A percentile compares a stretch with the other conserved stretches of the same genome.
Evolutionary conservation across 2,329 filamentous ascomycete species (phyloP).

Genomic region (Diaporthe destruens): DNA sequence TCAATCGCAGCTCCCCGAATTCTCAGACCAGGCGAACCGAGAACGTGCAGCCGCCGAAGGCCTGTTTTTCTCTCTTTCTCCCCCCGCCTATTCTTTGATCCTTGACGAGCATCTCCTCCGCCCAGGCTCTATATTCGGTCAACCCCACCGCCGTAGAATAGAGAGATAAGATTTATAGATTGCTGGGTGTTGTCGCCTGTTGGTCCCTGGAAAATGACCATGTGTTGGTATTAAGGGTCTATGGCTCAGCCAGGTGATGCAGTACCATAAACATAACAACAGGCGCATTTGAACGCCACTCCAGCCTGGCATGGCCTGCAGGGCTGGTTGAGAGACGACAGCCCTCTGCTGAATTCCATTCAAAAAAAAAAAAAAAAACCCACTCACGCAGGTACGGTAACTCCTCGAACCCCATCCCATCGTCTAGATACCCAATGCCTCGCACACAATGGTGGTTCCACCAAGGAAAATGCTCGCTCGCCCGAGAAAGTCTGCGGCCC

Average conservation of each 20-base stretch:
- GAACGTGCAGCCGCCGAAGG: neutral
- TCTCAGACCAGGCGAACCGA: neutral
- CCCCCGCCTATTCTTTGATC: neutral
- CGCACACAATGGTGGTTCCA: constrained; percentile 1
- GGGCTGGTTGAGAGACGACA: neutral
- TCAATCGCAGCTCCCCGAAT: neutral
- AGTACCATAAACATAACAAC: too few species aligned
- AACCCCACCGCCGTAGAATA: neutral
- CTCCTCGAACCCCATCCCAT: constrained; percentile 18
- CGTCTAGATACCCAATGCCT: constrained; percentile 24
- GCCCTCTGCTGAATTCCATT: neutral
- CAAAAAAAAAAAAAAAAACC: neutral
- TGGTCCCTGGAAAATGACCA: too few species aligned
- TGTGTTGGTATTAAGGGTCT: neutral
- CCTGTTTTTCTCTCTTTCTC: neutral
- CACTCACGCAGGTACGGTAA: neutral
- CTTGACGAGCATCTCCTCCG: neutral
- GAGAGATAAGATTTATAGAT: neutral
- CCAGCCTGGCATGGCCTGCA: neutral
- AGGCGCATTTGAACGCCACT: too few species aligned
- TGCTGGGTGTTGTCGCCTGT: neutral
- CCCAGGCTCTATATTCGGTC: neutral
- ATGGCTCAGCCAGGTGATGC: neutral
- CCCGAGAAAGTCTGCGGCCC: constrained; percentile 3
- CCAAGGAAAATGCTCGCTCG: constrained; percentile 22